A percentile compares a stretch with the other conserved stretches of the same genome.
Conservation (phyloP, 1,284 basidiomycete species). For the Apiotrichum akiyoshidainum region DNA sequence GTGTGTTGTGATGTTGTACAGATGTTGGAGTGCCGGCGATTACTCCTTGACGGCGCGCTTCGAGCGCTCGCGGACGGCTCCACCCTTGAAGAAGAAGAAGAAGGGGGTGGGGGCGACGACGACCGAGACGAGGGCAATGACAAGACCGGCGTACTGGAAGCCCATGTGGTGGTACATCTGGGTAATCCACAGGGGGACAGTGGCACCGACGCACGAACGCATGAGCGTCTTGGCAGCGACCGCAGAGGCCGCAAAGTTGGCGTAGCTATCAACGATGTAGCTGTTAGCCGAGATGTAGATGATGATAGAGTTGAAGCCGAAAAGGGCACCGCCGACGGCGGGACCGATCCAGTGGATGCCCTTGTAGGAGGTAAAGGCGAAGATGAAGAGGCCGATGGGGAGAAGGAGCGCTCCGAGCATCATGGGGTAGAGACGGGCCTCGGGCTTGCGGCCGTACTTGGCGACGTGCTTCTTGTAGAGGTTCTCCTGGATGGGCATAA, state of each 20-base stretch:
- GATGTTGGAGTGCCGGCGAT: not conserved
- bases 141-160: constrained; percentile 39
- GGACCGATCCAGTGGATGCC: constrained; percentile 41
- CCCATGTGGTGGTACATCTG: constrained; percentile 25
- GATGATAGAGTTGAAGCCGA: constrained; percentile 39
- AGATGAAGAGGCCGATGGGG: constrained; percentile 51
- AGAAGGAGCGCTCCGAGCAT: constrained; percentile 40
- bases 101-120: constrained; percentile 38
- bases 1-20: no score
- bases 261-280: constrained; percentile 42
- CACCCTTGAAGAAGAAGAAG: constrained; percentile 45
- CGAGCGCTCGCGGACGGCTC: constrained; percentile 24
- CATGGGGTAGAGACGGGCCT: constrained; percentile 41
- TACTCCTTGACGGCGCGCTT: constrained; percentile 22
- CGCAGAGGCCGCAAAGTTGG: constrained; percentile 44
- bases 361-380: constrained; percentile 42
- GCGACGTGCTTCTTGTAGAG: constrained; percentile 32
- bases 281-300: constrained; percentile 48
- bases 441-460: constrained; percentile 26
- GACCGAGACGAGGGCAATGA: constrained; percentile 35
- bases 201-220: constrained; percentile 51
- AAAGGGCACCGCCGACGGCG: constrained; percentile 31
- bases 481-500: constrained; percentile 42
- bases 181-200: constrained; percentile 35
- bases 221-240: constrained; percentile 56